Base-by-base conservation (phyloP, 805 yeast species). In the Komagataella phaffii region DNA sequence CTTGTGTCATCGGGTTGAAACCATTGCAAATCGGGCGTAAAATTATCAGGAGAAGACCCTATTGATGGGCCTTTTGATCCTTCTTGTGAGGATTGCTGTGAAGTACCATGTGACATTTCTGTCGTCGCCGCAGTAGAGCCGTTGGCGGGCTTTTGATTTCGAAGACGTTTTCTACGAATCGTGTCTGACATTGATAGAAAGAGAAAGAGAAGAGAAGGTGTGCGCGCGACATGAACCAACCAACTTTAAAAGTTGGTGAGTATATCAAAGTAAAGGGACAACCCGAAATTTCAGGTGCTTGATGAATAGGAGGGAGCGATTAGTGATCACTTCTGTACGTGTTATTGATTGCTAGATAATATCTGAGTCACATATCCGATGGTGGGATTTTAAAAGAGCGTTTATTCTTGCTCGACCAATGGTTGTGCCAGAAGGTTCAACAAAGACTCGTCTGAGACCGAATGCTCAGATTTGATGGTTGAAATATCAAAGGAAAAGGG, bases 401-500 rank as follows among this genome's bases (percentile, higher is more conserved):
- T 10, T 8, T 30, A 30, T 30, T 5, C 40, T 30, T 30, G 40
- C 14, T 10, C 3, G 40, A 5, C 40, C 60, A 81, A 69, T 48
- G 85, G 76, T 57, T 71, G 66, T 50, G 78, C 63, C 50, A 81
- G 60, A 50, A 79, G 66, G 54, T 69, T 67, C 51, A 67, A 57
- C 48, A 78, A 62, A 45, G 70, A 75, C 62, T 76, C 81, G 59
- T 77, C 80, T 49, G 72, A 64, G 50, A 81, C 65, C 59, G 67
- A 67, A 71, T 81, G 79, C 24, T 80, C 83, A 51, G 83, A 68
- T 61, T 76, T 71, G 67, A 81, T 72, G 53, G 71, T 64, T 46
- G 61, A 66, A 6, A 67, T 64, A 54, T 77, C 72, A 55, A 83
- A 77, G 52, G 72, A 64, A 17, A 87, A 78, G 17, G 74, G 63